Base-by-base conservation (phyloP, 148 eudicot genomes). In the Persicaria maculosa region DNA sequence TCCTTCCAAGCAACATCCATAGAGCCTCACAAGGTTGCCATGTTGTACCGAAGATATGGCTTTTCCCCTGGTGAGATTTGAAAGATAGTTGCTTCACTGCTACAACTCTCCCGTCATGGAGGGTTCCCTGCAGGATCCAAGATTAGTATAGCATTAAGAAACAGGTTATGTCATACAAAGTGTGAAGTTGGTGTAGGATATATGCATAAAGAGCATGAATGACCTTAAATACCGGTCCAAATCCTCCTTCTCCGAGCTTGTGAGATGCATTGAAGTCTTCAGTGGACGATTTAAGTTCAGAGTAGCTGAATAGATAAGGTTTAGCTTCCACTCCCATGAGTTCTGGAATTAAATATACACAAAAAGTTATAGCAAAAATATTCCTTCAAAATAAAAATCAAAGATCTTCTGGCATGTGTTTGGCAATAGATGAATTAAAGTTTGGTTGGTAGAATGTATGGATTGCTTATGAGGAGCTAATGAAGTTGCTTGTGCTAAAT, bases 1-100 rank as follows among this genome's bases (percentile, higher is more conserved):
- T 73, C 94, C 95, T 48, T 93, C 97, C 62, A 93, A 84, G 86
- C 98, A 91, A 77, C 97, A 93, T 78, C 97, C 97, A 68, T 89
- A 87, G 25, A 93, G 73, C 74, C 83, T 89, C 55, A 89, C 97
- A 72, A 91, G 94, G 79, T 91, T 93, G 46, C 93, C 88, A 77
- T 93, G 98, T 64, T 89, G 97, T 52, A 91, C 97, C 16, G 89
- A 80, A 19, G 97, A 91, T 84, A 91, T 93, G 40, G 65, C 79
- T 79, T 77, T 86, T 89, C 55, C 98, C 98, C 71, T 93, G 98
- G 67, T 79, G 87, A 72, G 97, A 91, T 77, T 87, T 81, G 58
- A 91, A 85, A 9, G 97, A 89, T 16, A 93, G 76, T 82, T 84
- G 91, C 79, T 93, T 93, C 22, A 91, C 93, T 17, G 98, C 98